Evolutionary conservation across 192 early-diverging fungal genomes (phyloP), one percentile per base, ranked within the genome.

Genomic region (Coemansia sp.): DNA sequence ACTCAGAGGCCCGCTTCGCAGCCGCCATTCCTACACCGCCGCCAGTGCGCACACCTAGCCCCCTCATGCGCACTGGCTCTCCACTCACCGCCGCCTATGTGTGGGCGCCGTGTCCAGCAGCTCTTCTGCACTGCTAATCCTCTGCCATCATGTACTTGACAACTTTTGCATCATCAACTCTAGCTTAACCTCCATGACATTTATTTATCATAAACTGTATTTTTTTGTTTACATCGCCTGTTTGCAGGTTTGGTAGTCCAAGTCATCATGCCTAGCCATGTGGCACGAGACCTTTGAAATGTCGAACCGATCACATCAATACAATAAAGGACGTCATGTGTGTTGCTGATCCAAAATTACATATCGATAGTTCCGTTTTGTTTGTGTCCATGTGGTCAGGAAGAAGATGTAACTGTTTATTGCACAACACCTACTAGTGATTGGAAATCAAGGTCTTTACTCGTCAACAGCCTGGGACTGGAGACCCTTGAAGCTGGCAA

Each of bases 401-500:
- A 34, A 34, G 18, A 44, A 44, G 16, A 16, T 44, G 31, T 34
- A 60, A 36, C 31, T 16, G 2, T 60, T 60, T 60, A 60, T 60
- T 60, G 13, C 55, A 16, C 13, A 31, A 60, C 24, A 57, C 15
- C 18, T 24, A n/a, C 49, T 31, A 57, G 29, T 13, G 10, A 53
- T 24, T 15, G 38, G 4, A 43, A 27, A 57, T 5, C 64, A 55
- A 53, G 13, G n/a, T 20, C 62, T 65, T 68, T 78, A 83, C 81
- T 90, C 89, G 80, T 90, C 89, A 66, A 87, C 81, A 62, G 82
- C 84, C 83, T 88, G 85, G 67, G 88, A 88, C 86, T 90, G 87
- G 76, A 88, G 85, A 88, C 95, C 95, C 90, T 96, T 98, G 89
- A 97, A 98, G 81, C 83, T 80, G 68, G 92, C 85, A 74, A 93